phyloP scores from a whole-genome alignment of 1,284 basidiomycete genomes.

The Sphagnurus paluster region DNA sequence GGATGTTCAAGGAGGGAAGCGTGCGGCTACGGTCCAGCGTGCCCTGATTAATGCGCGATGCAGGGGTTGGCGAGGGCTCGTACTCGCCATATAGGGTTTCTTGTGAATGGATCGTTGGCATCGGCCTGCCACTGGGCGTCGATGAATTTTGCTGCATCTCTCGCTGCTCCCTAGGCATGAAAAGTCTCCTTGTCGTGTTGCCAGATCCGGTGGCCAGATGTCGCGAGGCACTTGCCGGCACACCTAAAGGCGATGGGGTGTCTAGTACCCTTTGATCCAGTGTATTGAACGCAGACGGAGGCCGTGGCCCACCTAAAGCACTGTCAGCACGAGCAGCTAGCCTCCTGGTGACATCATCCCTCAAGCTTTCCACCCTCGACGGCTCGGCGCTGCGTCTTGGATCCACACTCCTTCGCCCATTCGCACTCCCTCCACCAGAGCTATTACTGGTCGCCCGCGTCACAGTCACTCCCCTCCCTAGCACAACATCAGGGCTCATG shows the following conservation, averaged over 20 bases:
- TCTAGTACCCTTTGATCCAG: slow-evolving; percentile 25
- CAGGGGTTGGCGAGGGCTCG: slow-evolving; percentile 69
- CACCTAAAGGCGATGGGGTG: slow-evolving; percentile 25
- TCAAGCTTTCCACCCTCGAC: slow-evolving; percentile 13
- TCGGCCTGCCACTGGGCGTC: slow-evolving; percentile 13
- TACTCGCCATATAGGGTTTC: slow-evolving; percentile 43
- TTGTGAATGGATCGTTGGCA: slow-evolving; percentile 42
- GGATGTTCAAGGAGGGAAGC: slow-evolving; percentile 50
- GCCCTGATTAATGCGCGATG: slow-evolving; percentile 35
- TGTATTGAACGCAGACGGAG: slow-evolving; percentile 26
- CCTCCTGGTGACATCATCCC: slow-evolving; percentile 35
- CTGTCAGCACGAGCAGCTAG: slow-evolving; percentile 35
- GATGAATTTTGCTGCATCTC: slow-evolving; percentile 32
- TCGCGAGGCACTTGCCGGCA: slow-evolving; percentile 16
- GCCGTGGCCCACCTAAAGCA: slow-evolving; percentile 24
- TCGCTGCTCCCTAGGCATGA: slow-evolving; percentile 52
- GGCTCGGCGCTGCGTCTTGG: slow-evolving; percentile 62
- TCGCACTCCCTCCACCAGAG: slow-evolving; percentile 29
- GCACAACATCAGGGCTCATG: slow-evolving; percentile 35
- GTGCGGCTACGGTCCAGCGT: slow-evolving; percentile 37
- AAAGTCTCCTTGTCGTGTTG: slow-evolving; percentile 44
- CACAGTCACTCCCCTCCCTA: slow-evolving; percentile 9
- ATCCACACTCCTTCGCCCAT: slow-evolving; percentile 52
- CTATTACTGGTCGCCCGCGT: slow-evolving; percentile 18
- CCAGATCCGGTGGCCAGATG: slow-evolving; percentile 7